Conservation (phyloP, 1,284 basidiomycete species). For the Heterobasidion parviporum region DNA sequence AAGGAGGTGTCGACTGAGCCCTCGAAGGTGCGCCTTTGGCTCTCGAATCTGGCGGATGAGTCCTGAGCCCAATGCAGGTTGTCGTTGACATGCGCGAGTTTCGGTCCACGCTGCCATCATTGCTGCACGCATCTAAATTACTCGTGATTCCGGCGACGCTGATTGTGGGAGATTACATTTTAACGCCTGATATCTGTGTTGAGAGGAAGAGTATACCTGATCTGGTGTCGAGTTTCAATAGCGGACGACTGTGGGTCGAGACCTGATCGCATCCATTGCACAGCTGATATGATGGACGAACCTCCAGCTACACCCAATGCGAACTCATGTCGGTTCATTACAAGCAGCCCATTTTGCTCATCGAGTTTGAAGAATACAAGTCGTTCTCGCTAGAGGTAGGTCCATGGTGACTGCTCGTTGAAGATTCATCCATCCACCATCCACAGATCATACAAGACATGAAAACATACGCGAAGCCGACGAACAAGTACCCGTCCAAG, state of each 20-base stretch:
- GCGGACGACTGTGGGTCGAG: constrained; percentile 76
- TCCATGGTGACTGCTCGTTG: neutral
- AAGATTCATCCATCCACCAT: neutral
- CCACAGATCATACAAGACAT: constrained; percentile 31
- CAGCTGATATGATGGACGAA: neutral
- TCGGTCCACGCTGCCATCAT: constrained; percentile 84
- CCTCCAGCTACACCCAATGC: constrained; percentile 85
- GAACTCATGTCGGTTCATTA: constrained; percentile 96
- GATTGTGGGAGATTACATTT: constrained; percentile 93
- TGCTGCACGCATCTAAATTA: constrained; percentile 81
- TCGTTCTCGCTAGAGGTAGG: constrained; percentile 84
- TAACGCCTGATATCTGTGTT: constrained; percentile 93
- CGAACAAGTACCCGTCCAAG: constrained; percentile 44
- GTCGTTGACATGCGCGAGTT: constrained; percentile 98
- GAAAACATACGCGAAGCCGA: constrained; percentile 55
- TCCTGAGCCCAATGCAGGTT: constrained; percentile 41
- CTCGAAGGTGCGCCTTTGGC: constrained; percentile 45
- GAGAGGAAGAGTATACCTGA: constrained; percentile 94
- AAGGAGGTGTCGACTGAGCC: constrained; percentile 60
- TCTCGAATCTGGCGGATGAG: neutral
- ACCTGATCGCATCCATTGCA: neutral
- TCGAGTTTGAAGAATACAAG: constrained; percentile 98
- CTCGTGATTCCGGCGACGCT: constrained; percentile 86
- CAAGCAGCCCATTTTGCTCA: constrained; percentile 89
- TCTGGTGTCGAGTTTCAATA: constrained; percentile 87